These are phyloP conservation scores for Dothideomycetes sp. DNA, from an alignment of 2,329 filamentous ascomycete genomes.

Conservation along the genomic window DNA sequence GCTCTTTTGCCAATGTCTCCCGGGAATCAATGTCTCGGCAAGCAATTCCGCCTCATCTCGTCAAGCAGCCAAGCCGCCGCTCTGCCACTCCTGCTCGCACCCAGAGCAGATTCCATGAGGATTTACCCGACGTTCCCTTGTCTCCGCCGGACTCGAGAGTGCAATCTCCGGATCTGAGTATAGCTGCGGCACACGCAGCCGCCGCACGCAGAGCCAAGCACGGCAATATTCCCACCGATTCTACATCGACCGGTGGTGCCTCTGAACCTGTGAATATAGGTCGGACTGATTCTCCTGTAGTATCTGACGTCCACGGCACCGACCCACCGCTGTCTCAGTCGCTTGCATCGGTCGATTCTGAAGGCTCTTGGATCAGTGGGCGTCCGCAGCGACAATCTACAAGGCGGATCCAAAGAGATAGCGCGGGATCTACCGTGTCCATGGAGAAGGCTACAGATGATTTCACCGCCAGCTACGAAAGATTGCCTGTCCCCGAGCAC, in stretches of 20 bases:
- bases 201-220: constrained; percentile 27
- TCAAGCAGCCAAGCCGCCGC: constrained; percentile 29
- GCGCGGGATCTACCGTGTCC: constrained; percentile 34
- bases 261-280: constrained; percentile 1
- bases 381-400: constrained; percentile 42
- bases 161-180: constrained; percentile 61
- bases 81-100: constrained; percentile 62
- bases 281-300: constrained; percentile 33
- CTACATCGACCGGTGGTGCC: not conserved
- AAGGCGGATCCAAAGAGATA: constrained; percentile 34
- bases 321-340: constrained; percentile 57
- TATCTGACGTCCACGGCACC: constrained; percentile 18
- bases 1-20: constrained; percentile 72
- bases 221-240: constrained; percentile 10
- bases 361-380: constrained; percentile 91
- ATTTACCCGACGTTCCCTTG: constrained; percentile 73
- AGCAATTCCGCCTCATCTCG: constrained; percentile 35
- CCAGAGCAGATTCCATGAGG: constrained; percentile 84
- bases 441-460: constrained; percentile 36
- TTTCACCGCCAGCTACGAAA: constrained; percentile 52
- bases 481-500: constrained; percentile 53
- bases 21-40: constrained; percentile 63
- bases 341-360: constrained; percentile 86
- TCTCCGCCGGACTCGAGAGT: constrained; percentile 77
- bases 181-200: constrained; percentile 26